Base-by-base conservation (phyloP, 345 rosid genomes). In the Eucalyptus paniculata region DNA sequence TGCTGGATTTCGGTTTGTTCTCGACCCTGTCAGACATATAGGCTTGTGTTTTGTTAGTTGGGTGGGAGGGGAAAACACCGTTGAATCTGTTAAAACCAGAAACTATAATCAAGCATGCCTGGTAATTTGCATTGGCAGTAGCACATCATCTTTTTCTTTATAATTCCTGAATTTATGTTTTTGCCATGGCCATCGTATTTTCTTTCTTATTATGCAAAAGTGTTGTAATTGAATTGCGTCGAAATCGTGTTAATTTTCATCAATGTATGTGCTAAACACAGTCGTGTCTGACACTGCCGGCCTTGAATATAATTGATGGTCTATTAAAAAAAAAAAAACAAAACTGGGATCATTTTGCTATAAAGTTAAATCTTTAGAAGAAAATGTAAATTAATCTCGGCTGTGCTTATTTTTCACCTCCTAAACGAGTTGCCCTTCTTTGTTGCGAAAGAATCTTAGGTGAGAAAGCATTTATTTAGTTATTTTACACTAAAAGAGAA, bases 11-110 rank as follows among this genome's bases (percentile, higher is more conserved):
- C 45, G 82, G 23, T 19, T 1, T 1, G 44, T 14, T 34, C 82
- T 19, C 26, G 11, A 5, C 26, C 4, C 13, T 2, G 23, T 69
- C 44, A 0, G 1, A 16, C 12, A 45, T 45, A 1, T 34, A 15
- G 77, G 80, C 58, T 67, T 1, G 80, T 32, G 10, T 67, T 67
- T 32, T n/a, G 5, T n/a, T 16, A 3, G 77, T 7, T 17, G 77
- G 37, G 40, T 7, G 11, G 18, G 16, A 53, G 4, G 72, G 72
- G 5, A 65, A 65, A n/a, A 7, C 12, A 8, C 77, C 40, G 5
- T n/a, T 8, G 77, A n/a, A 65, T n/a, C 40, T 67, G 77, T 8
- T 4, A 56, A 56, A 69, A 2, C 81, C 81, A 34, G 42, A 72
- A 72, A 72, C 44, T 72, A 72, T 34, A 18, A 34, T 34, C 37